Percentiles rank a stretch among this genome's conserved stretches.
phyloP scores from a whole-genome alignment of 345 rosid genomes.

The Murraya paniculata region DNA sequence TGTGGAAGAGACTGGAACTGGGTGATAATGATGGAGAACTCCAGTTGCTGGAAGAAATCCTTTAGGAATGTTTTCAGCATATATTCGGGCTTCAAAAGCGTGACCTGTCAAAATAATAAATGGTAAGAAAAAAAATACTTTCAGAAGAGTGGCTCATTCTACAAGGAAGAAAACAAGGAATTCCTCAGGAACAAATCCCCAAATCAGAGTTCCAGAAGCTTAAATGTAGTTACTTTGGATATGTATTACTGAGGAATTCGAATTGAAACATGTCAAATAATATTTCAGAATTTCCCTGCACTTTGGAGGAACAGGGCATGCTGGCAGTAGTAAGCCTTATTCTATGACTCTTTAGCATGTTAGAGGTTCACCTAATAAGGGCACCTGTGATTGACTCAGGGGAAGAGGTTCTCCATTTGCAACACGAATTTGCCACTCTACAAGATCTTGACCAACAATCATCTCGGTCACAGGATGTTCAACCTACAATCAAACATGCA shows the following conservation, averaged over 20 bases:
- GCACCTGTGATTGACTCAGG: conserved; percentile 67
- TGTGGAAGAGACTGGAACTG: conserved; percentile 63
- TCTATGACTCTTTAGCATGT: not conserved
- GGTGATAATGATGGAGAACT: conserved; percentile 81
- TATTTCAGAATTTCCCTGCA: conserved; percentile 2
- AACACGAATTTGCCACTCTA: conserved; percentile 91
- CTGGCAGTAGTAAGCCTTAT: not conserved
- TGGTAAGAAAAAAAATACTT: not conserved
- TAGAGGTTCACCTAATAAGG: conserved; percentile 56
- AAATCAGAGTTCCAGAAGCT: not conserved
- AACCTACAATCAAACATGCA: conserved; percentile 50
- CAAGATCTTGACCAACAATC: conserved; percentile 95
- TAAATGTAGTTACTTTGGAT: not conserved
- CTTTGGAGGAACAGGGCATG: not conserved
- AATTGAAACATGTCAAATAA: not conserved
- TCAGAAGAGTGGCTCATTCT: not conserved
- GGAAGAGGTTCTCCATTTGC: conserved; percentile 92
- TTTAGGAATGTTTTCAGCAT: conserved; percentile 91
- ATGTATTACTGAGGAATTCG: not conserved
- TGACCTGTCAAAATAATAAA: conserved; percentile 58
- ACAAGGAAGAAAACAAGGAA: not conserved
- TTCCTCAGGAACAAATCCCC: not conserved
- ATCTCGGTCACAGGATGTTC: conserved; percentile 99
- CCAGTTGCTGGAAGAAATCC: conserved; percentile 98
- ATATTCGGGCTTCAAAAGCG: conserved; percentile 92